Evolutionary conservation across 495 filamentous ascomycete genomes (phyloP).

Genomic region (Paragyromitra xinjiangensis): DNA sequence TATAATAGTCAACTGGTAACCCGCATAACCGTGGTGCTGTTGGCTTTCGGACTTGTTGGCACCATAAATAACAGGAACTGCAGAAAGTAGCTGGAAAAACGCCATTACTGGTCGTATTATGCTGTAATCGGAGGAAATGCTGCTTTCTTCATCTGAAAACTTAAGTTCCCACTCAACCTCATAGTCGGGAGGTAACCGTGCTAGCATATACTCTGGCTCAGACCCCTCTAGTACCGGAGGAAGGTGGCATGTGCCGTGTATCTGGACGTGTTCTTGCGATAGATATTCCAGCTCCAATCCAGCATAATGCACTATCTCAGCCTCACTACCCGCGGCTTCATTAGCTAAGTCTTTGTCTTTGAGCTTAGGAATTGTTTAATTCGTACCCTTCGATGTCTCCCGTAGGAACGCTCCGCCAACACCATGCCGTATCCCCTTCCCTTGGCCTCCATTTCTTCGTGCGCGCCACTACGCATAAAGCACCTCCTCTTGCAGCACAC

Average conservation of each 20-base stretch:
- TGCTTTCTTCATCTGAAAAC: not conserved
- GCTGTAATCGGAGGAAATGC: slow-evolving; percentile 11
- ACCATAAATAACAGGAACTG: not conserved
- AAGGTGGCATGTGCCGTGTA: not conserved
- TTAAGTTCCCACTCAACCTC: not conserved
- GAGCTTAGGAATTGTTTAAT: not conserved
- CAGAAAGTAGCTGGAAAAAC: slow-evolving; percentile 1
- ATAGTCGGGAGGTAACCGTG: not conserved
- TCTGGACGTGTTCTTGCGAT: slow-evolving; percentile 27
- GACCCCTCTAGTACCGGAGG: not conserved
- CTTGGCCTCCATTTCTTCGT: not conserved
- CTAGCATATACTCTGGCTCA: not conserved
- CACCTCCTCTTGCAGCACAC: slow-evolving; percentile 5
- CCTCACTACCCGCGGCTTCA: not conserved
- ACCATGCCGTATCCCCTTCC: not conserved
- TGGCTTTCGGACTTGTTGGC: not conserved
- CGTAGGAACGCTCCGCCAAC: not conserved
- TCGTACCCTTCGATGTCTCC: too few relatives aligned
- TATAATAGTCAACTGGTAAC: slow-evolving; percentile 26
- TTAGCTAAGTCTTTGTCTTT: not conserved
- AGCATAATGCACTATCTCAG: slow-evolving; percentile 5
- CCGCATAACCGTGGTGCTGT: slow-evolving; percentile 8
- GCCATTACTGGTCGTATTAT: not conserved
- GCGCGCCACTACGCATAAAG: slow-evolving; percentile 10
- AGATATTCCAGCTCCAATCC: slow-evolving; percentile 14